Evolutionary conservation across 805 yeast genomes (phyloP).

Genomic region (Lipomyces orientalis): DNA sequence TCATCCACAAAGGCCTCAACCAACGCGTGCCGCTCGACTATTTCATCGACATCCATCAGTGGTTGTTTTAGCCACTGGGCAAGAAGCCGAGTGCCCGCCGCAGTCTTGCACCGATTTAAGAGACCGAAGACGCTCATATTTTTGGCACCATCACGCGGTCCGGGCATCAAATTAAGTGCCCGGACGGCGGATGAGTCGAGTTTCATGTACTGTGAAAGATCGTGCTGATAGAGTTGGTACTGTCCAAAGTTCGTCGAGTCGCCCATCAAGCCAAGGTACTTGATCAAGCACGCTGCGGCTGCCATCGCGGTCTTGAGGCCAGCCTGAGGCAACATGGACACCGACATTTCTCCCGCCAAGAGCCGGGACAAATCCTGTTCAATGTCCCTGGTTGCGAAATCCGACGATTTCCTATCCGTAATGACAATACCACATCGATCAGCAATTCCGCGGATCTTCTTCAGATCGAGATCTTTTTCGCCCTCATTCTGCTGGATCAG

Average conservation of each 20-base stretch:
- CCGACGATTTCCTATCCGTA: slow-evolving; percentile 61
- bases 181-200: slow-evolving; percentile 88
- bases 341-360: slow-evolving; percentile 52
- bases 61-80: slow-evolving; percentile 98
- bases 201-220: slow-evolving; percentile 81
- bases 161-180: slow-evolving; percentile 85
- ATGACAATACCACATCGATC: slow-evolving; percentile 79
- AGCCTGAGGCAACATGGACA: slow-evolving; percentile 42
- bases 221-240: slow-evolving; percentile 66
- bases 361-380: slow-evolving; percentile 80
- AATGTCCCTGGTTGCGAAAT: slow-evolving; percentile 68
- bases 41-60: slow-evolving; percentile 64
- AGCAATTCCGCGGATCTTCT: slow-evolving; percentile 71
- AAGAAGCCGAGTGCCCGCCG: slow-evolving; percentile 84
- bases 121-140: slow-evolving; percentile 77
- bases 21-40: slow-evolving; percentile 70
- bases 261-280: slow-evolving; percentile 67
- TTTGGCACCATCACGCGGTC: slow-evolving; percentile 53
- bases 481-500: slow-evolving; percentile 58
- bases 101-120: slow-evolving; percentile 84
- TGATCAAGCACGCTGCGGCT: slow-evolving; percentile 70
- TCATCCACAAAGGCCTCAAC: slow-evolving; percentile 79
- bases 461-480: slow-evolving; percentile 57
- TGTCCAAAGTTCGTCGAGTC: slow-evolving; percentile 61
- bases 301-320: slow-evolving; percentile 60